Conservation (phyloP, 805 yeast species). For the Suhomyces kilbournensis region DNA sequence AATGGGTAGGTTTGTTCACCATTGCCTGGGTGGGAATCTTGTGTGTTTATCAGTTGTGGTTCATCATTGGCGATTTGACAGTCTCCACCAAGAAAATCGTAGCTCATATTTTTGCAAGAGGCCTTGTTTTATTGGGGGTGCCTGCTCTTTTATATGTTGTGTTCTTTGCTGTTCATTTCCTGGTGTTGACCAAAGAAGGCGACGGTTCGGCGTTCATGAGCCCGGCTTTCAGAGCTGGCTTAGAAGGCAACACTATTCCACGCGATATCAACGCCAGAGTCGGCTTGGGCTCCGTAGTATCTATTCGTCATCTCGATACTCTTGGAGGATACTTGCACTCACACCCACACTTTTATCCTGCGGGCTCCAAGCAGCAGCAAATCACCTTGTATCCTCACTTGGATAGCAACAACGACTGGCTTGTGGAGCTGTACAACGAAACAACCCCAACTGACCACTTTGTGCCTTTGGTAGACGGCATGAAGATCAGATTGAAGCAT, state of each 20-base stretch:
- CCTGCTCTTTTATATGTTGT: constrained; percentile 55
- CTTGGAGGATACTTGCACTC: constrained; percentile 82
- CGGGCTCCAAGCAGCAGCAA: constrained; percentile 85
- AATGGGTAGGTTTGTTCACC: constrained; percentile 85
- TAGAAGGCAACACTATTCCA: constrained; percentile 62
- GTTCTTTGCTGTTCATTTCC: constrained; percentile 65
- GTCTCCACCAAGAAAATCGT: constrained; percentile 43
- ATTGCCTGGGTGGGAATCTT: constrained; percentile 70
- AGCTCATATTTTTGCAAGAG: constrained; percentile 51
- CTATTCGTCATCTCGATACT: constrained; percentile 67
- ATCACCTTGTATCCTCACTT: constrained; percentile 76
- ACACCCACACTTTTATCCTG: constrained; percentile 66
- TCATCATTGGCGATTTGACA: constrained; percentile 66
- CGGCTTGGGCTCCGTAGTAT: constrained; percentile 66
- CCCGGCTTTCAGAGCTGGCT: constrained; percentile 65
- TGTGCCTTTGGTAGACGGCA: constrained; percentile 62
- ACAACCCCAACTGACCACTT: constrained; percentile 56
- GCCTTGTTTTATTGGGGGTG: constrained; percentile 50
- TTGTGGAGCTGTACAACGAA: constrained; percentile 63
- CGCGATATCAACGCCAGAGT: constrained; percentile 57
- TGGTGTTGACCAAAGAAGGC: constrained; percentile 56
- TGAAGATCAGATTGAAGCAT: constrained; percentile 68
- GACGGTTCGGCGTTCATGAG: constrained; percentile 72
- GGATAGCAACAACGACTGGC: constrained; percentile 73
- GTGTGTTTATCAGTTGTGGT: constrained; percentile 65